Conservation (phyloP, 2,329 filamentous ascomycete species). For the Talaromyces amestolkiae region DNA sequence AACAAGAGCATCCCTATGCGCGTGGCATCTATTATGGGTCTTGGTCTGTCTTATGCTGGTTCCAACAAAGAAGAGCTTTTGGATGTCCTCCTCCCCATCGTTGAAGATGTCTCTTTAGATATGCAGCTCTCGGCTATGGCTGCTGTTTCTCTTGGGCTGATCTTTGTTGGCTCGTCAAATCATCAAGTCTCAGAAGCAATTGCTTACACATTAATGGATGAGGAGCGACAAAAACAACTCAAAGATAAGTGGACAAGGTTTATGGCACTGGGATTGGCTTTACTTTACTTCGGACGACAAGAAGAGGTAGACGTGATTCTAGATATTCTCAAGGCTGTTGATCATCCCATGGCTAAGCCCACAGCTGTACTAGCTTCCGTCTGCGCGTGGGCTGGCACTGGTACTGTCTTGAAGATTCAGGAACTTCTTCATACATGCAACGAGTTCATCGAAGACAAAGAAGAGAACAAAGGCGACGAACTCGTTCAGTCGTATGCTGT, state of each 20-base stretch:
- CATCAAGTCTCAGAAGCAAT: conserved; percentile 89
- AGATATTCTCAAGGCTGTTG: conserved; percentile 93
- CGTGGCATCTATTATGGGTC: conserved; percentile 88
- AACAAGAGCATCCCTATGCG: conserved; percentile 74
- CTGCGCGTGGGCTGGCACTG: conserved; percentile 96
- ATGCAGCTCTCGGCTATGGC: conserved; percentile 98
- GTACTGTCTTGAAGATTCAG: conserved; percentile 94
- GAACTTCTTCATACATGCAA: conserved; percentile 97
- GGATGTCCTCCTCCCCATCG: conserved; percentile 79
- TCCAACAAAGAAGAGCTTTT: conserved; percentile 89
- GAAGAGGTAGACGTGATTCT: conserved; percentile 98
- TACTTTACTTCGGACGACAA: conserved; percentile 93
- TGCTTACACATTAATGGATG: conserved; percentile 87
- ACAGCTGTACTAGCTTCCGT: conserved; percentile 92
- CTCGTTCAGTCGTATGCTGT: conserved; percentile 95
- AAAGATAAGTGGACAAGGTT: conserved; percentile 99
- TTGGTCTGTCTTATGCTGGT: conserved; percentile 90
- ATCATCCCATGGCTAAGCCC: conserved; percentile 96
- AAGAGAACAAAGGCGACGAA: conserved; percentile 93
- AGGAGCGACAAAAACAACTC: conserved; percentile 83
- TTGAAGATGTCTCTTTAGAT: conserved; percentile 76
- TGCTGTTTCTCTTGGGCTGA: conserved; percentile 80
- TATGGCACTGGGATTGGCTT: conserved; percentile 85
- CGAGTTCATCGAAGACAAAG: conserved; percentile 90
- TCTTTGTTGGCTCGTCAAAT: conserved; percentile 90